A percentile compares a stretch with the other conserved stretches of the same genome.
phyloP scores from a whole-genome alignment of 2,329 filamentous ascomycete species.

The Ilyonectria sp. region DNA sequence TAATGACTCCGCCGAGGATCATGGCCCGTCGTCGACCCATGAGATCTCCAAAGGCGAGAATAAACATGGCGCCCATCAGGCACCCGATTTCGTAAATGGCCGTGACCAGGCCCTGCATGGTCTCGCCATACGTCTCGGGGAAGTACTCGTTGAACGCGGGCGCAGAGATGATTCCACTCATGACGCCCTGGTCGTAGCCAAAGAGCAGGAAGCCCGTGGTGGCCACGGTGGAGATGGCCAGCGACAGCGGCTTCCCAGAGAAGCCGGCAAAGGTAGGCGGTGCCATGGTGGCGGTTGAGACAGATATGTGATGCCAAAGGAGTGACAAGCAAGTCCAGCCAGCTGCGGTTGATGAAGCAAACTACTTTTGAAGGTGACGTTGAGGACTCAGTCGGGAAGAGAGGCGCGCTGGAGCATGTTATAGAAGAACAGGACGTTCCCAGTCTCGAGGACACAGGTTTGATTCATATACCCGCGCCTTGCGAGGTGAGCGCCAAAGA shows the following conservation, averaged over 20 bases:
- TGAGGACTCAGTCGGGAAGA: not conserved
- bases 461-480: conserved; percentile 33
- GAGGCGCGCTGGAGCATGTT: not conserved
- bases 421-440: not conserved
- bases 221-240: conserved; percentile 73
- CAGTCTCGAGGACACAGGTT: not conserved
- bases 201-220: conserved; percentile 76
- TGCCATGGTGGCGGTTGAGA: conserved; percentile 57
- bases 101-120: conserved; percentile 64
- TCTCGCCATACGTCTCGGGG: conserved; percentile 59
- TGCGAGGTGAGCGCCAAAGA: not conserved
- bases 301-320: conserved; percentile 6
- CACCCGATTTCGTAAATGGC: conserved; percentile 69
- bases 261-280: conserved; percentile 72
- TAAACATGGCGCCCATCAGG: conserved; percentile 65
- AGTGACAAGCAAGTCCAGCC: conserved; percentile 21
- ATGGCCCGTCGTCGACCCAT: conserved; percentile 68
- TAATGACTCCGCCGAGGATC: conserved; percentile 68
- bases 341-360: conserved; percentile 34
- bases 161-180: conserved; percentile 69
- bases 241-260: conserved; percentile 69
- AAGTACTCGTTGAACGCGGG: conserved; percentile 66
- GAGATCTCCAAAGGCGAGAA: conserved; percentile 67
- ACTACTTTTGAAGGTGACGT: not conserved
- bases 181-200: conserved; percentile 70